Percentiles rank a stretch among this genome's conserved stretches.
Evolutionary conservation across 2,329 filamentous ascomycete species (phyloP).

Genomic region (Colletotrichum gigasporum): DNA sequence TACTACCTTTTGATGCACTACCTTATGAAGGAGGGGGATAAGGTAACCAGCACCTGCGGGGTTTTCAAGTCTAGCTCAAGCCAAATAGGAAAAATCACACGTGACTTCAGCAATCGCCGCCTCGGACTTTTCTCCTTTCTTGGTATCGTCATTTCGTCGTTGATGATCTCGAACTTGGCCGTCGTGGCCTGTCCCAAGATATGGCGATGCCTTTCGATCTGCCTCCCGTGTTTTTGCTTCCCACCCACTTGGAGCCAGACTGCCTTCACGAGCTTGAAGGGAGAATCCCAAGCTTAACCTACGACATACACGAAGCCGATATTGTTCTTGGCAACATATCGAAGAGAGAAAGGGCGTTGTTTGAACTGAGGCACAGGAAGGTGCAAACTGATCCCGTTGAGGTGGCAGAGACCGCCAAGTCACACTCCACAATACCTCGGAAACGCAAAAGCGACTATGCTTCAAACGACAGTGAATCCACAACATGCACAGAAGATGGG

Average conservation of each 20-base stretch:
- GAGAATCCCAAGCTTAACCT: conserved; percentile 72
- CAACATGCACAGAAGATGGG: neutral
- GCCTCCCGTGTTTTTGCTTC: conserved; percentile 78
- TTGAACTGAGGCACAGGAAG: conserved; percentile 78
- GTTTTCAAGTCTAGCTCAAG: too few species aligned
- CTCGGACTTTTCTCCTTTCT: too few species aligned
- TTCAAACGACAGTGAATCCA: conserved; percentile 37
- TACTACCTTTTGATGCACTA: too few species aligned
- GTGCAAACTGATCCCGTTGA: conserved; percentile 64
- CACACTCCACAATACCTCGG: neutral
- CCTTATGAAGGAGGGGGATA: too few species aligned
- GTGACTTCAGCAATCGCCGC: too few species aligned
- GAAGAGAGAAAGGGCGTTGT: conserved; percentile 74
- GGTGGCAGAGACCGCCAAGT: neutral
- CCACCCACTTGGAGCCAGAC: conserved; percentile 72
- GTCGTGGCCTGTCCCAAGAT: too few species aligned
- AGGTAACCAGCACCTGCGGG: too few species aligned
- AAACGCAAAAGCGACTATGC: conserved; percentile 25
- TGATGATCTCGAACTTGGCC: too few species aligned
- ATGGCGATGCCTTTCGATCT: conserved; percentile 43
- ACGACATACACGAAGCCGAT: conserved; percentile 75
- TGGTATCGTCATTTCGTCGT: too few species aligned
- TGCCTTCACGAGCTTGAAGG: conserved; percentile 73
- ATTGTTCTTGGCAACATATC: conserved; percentile 79
- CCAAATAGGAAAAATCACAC: too few species aligned